phyloP scores from a whole-genome alignment of 169 alveolate species.

The Perkinsus marinus region DNA sequence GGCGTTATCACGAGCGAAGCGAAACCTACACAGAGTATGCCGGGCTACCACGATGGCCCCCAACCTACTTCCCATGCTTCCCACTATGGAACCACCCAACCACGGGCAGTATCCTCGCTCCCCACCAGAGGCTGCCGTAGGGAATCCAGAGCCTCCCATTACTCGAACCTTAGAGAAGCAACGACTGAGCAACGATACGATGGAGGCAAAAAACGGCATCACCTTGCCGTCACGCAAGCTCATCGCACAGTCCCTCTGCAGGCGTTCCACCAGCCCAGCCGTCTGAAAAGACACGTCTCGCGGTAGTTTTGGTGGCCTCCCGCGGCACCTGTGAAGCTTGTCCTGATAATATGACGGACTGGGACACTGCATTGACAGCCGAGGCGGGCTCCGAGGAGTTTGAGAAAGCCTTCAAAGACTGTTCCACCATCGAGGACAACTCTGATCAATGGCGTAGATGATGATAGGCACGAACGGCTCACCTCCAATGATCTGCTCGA shows the following conservation, averaged over 20 bases:
- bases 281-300: neutral
- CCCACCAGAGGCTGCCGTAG: neutral
- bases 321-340: neutral
- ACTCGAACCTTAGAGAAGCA: neutral
- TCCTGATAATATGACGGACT: neutral
- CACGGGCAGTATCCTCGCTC: neutral
- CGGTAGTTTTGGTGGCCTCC: neutral
- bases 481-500: neutral
- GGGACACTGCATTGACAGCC: neutral
- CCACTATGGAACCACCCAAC: neutral
- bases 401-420: neutral
- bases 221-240: neutral
- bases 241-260: neutral
- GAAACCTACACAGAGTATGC: neutral
- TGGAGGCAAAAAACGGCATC: too few relatives aligned
- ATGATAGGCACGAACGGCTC: neutral
- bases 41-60: too few relatives aligned
- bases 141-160: neutral
- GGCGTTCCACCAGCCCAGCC: neutral
- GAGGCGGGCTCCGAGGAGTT: neutral
- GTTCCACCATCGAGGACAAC: neutral
- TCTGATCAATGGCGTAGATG: neutral
- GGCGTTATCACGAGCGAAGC: neutral
- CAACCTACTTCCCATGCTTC: neutral
- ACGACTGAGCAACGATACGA: neutral